Base-by-base conservation (phyloP, 23 red algal species). In the Agarophyton chilense region DNA sequence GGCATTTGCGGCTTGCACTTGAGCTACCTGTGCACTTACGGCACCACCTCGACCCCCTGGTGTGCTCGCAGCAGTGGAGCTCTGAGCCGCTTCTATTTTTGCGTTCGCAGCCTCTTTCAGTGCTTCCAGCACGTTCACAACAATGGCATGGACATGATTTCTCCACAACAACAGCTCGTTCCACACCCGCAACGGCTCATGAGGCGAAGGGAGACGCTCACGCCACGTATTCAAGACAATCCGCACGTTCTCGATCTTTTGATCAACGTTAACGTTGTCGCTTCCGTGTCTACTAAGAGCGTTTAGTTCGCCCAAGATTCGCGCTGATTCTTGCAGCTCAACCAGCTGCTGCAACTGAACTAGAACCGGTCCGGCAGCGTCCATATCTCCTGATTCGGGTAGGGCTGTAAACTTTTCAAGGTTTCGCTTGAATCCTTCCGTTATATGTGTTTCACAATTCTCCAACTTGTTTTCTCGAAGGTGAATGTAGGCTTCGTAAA, bases 401-500 rank as follows among this genome's bases (percentile, higher is more conserved):
- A 99, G 81, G 17, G 85, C 60, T 25, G 79, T 51, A 72, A 81
- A 94, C 11, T 64, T 68, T 61, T 93, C 78, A 10, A 99, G 25
- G 2, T 92, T 71, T 4, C 62, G 50, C 24, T 94, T 65, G 16
- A 90, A 81, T 47, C 90, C 97, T 22, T 82, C 42, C 4, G 22
- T 77, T 10, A 96, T 81, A 33, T 81, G 44, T 52, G 62, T 81
- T 40, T 94, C 93, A 41, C 80, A 90, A 1, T 77, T 21, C 4
- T 91, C 93, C 38, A 99, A 74, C 68, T 94, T 95, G 73, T 99
- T 99, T 28, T 99, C 93, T 83, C 96, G 97, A 50, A 99, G 65
- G 56, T 96, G 89, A 56, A 94, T 55, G 54, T 91, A 99, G 12
- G 92, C 82, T 60, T 99, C 81, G 50, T 95, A 94, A 19, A 99